Conservation (phyloP, 108 stramenopile genomes). For the Fistulifera solaris region DNA sequence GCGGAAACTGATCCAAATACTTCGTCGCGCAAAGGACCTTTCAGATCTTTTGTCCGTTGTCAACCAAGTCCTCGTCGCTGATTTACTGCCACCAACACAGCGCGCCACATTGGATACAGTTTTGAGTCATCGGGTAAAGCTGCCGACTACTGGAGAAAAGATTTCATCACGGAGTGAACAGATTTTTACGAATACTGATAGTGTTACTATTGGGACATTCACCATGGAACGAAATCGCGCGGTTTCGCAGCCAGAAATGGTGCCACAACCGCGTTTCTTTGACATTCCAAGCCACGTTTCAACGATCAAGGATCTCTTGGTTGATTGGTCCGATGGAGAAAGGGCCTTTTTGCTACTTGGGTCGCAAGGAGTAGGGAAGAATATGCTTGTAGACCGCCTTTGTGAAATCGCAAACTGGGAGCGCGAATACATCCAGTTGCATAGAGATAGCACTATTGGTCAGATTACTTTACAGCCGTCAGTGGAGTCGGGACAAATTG, state of each 20-base stretch:
- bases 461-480: constrained; percentile 52
- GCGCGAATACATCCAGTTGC: constrained; percentile 89
- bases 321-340: constrained; percentile 49
- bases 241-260: constrained; percentile 29
- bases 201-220: constrained; percentile 10
- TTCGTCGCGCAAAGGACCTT: constrained; percentile 8
- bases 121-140: constrained; percentile 57
- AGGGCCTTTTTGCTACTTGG: constrained; percentile 64
- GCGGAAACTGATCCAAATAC: constrained; percentile 20
- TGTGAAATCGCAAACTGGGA: constrained; percentile 52
- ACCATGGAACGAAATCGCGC: constrained; percentile 19
- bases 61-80: constrained; percentile 13
- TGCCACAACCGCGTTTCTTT: constrained; percentile 34
- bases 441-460: constrained; percentile 82
- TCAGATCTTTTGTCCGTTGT: constrained; percentile 9
- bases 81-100: constrained; percentile 46
- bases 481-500: constrained; percentile 59
- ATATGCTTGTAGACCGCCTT: constrained; percentile 68
- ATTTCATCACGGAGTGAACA: constrained; percentile 3
- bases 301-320: constrained; percentile 37
- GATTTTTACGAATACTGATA: constrained; percentile 30
- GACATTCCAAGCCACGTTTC: constrained; percentile 32
- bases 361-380: constrained; percentile 91
- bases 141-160: not conserved
- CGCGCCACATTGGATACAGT: constrained; percentile 51